Base-by-base conservation (phyloP, 1,284 basidiomycete genomes). In the Pseudozyma sp. region DNA sequence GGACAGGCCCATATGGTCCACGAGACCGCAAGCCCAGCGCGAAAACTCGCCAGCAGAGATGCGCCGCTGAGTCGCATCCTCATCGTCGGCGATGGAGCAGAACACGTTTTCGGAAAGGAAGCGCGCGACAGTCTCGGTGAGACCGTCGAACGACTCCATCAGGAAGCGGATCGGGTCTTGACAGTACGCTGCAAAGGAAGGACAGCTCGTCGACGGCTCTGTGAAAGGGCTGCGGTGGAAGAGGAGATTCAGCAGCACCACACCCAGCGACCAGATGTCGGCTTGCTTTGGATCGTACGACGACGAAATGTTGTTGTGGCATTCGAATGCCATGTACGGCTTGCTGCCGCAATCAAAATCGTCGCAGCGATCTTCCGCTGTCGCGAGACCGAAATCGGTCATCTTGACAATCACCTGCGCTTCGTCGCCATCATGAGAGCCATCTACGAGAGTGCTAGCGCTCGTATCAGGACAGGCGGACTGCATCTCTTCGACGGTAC, bases 261-360 rank as follows among this genome's bases (percentile, higher is more conserved):
- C 96, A 64, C 96, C 97, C 73, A 99, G 89, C 31, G 95, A 98
- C 96, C 96, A 99, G 58, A 98, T 93, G 86, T 99, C 96, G 67
- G 97, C 96, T 69, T 94, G 93, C 77, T 91, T 92, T 59, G 96
- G 94, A 77, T 91, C 89, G 87, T 99, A 99, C 50, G 91, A 92
- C 66, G 94, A 93, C 33, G 92, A 92, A 75, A 96, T 88, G 86
- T 98, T 97, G 88, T 99, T 98, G 85, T 94, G 92, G 86, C 96
- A 98, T 88, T 99, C 93, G 85, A 92, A 98, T 80, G 94, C 95
- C 96, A 99, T 98, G 86, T 99, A 99, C 0, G 96, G 96, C 69
- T 95, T 94, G 85, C 93, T 96, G 61, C 96, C 96, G 86, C 97
- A 99, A 84, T 98, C 95, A 89, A 99, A 95, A 86, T 99, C 96